Base-by-base conservation (phyloP, 75 land plant species). In the Pinus tabuliformis region DNA sequence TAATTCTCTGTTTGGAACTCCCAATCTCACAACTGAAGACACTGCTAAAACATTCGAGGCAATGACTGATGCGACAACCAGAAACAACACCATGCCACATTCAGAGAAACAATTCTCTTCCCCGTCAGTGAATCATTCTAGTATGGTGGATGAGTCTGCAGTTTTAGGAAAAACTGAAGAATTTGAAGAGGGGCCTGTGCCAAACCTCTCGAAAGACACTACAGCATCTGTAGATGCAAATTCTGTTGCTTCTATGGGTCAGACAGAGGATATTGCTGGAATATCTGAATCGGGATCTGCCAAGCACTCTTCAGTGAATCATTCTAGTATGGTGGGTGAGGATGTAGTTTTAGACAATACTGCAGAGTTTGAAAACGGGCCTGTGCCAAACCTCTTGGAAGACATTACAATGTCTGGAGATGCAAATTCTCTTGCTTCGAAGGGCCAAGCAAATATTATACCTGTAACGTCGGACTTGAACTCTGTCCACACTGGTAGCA, bases 371-470 rank as follows among this genome's bases (percentile, higher is more conserved):
- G 12, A 49, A 49, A 3, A 49, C 12, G 37, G 1, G 26, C 58
- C 16, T 26, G 21, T 20, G 28, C 26, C 37, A 30, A 52, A 21
- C 42, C 33, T 20, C 16, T 11, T 14, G 18, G 17, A 37, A 33
- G 16, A 30, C 36, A 61, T 52, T 33, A 49, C 62, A 26, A 17
- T 33, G n/a, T 70, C 78, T 80, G 17, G 71, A 70, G 72, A 58
- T 14, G 16, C 26, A 70, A 56, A 54, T 28, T 78, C 14, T 42
- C 33, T 73, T 61, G 62, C 26, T 70, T 56, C 17, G 11, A 56
- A 52, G 16, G 26, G 21, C 3, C 21, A 16, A 21, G 5, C n/a
- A 39, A 11, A 21, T 11, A 59, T 14, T 11, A 59, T 42, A 30
- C 72, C 26, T 24, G 77, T 18, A 62, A 65, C 22, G 1, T 16